A percentile compares a stretch with the other conserved stretches of the same genome.
Evolutionary conservation across 2,329 filamentous ascomycete genomes (phyloP).

Genomic region (Cladosporium austrohemisphaericum): DNA sequence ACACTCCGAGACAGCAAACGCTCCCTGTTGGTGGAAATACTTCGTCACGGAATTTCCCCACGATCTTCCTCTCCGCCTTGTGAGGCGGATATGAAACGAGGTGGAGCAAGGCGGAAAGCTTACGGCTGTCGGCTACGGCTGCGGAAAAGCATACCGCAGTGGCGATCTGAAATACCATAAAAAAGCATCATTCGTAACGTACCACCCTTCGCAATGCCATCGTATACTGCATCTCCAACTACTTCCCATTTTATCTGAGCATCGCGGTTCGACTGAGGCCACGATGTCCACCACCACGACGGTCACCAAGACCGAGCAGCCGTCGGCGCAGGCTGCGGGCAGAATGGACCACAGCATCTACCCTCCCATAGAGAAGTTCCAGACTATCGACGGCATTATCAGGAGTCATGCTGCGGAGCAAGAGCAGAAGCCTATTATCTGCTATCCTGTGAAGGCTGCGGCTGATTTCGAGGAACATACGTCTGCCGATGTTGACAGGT

Average conservation of each 20-base stretch:
- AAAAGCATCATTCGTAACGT: no score
- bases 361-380: constrained; percentile 26
- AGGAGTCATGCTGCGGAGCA: constrained; percentile 29
- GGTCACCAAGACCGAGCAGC: constrained; percentile 5
- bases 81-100: background rate
- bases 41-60: no score
- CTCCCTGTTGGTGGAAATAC: no score
- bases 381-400: constrained; percentile 33
- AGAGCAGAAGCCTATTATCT: constrained; percentile 30
- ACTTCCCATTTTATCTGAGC: background rate
- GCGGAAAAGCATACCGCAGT: background rate
- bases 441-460: constrained; percentile 27
- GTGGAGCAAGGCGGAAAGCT: no score
- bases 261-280: background rate
- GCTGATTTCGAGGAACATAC: constrained; percentile 32
- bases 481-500: constrained; percentile 26
- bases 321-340: constrained; percentile 1
- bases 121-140: background rate
- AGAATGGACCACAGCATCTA: constrained; percentile 18
- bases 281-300: constrained; percentile 12
- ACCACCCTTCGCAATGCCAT: background rate
- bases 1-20: no score
- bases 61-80: no score
- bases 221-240: background rate
- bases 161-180: background rate